Evolutionary conservation across 2,329 filamentous ascomycete genomes (phyloP).

Genomic region (Alternaria sp.): DNA sequence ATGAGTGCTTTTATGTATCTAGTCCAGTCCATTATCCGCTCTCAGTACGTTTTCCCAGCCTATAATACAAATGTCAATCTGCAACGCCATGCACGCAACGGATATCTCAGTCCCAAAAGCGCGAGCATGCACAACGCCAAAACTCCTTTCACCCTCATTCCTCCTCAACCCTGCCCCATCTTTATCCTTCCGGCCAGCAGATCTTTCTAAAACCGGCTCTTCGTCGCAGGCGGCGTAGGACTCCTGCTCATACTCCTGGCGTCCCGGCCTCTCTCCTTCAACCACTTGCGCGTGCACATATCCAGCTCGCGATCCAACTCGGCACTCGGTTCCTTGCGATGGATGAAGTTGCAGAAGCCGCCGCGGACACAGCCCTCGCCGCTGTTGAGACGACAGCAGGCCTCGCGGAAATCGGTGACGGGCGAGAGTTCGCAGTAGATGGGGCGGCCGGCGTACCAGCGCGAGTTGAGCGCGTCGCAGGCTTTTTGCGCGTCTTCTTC

Average conservation of each 20-base stretch:
- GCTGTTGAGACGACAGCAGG: slow-evolving; percentile 91
- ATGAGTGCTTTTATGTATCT: not conserved
- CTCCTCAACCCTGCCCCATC: not conserved
- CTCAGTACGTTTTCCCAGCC: too few species aligned
- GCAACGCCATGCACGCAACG: slow-evolving; percentile 9
- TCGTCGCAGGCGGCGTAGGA: slow-evolving; percentile 78
- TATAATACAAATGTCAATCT: not conserved
- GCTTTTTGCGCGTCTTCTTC: slow-evolving; percentile 93
- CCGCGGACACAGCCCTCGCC: slow-evolving; percentile 95
- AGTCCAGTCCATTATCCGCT: too few species aligned
- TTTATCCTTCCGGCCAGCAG: too few species aligned
- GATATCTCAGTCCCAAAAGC: slow-evolving; percentile 9
- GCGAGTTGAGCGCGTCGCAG: slow-evolving; percentile 89
- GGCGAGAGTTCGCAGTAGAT: slow-evolving; percentile 98
- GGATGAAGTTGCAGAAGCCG: slow-evolving; percentile 99
- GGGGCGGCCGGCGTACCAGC: slow-evolving; percentile 96
- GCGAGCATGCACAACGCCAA: slow-evolving; percentile 5
- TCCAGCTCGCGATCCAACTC: slow-evolving; percentile 89
- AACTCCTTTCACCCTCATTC: not conserved
- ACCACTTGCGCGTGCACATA: slow-evolving; percentile 94
- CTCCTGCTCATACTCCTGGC: slow-evolving; percentile 81
- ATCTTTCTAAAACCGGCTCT: slow-evolving; percentile 8
- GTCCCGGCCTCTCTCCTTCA: slow-evolving; percentile 83
- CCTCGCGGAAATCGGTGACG: slow-evolving; percentile 97
- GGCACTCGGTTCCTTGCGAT: slow-evolving; percentile 89